phyloP scores from a whole-genome alignment of 2,329 filamentous ascomycete species.

The Xylariaceae sp. region DNA sequence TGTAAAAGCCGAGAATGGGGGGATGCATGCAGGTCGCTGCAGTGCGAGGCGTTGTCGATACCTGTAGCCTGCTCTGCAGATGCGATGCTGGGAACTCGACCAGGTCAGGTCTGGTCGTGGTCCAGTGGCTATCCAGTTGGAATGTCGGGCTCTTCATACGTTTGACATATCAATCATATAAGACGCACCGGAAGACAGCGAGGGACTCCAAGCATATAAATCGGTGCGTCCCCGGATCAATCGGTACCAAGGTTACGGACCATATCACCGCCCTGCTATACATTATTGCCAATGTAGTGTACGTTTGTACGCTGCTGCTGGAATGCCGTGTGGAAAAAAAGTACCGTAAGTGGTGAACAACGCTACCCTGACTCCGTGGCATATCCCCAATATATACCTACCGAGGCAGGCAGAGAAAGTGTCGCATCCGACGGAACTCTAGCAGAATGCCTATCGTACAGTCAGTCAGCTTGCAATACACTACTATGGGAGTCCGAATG shows the following conservation, averaged over 20 bases:
- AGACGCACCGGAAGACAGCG: slow-evolving; percentile 1
- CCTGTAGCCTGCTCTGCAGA: slow-evolving; percentile 16
- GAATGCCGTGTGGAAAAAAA: not conserved
- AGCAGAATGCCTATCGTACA: too few relatives aligned
- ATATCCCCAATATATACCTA: too few relatives aligned
- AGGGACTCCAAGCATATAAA: not conserved
- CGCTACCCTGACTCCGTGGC: too few relatives aligned
- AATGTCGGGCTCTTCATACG: slow-evolving; percentile 5
- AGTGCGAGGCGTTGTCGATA: slow-evolving; percentile 16
- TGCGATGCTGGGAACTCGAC: slow-evolving; percentile 12
- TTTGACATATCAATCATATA: slow-evolving; percentile 9
- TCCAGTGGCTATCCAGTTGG: slow-evolving; percentile 10
- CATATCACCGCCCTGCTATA: not conserved
- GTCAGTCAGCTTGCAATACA: too few relatives aligned
- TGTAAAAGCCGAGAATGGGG: slow-evolving; percentile 22
- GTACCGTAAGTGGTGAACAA: too few relatives aligned
- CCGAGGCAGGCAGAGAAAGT: too few relatives aligned
- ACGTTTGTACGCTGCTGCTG: too few relatives aligned
- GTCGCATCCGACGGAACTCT: too few relatives aligned
- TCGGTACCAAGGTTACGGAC: not conserved
- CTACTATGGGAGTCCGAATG: too few relatives aligned
- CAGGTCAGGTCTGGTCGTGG: slow-evolving; percentile 14
- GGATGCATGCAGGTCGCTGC: slow-evolving; percentile 20
- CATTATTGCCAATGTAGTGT: not conserved
- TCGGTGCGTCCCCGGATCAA: not conserved